phyloP scores from a whole-genome alignment of 345 rosid genomes.

The Eutrema yunnanense region DNA sequence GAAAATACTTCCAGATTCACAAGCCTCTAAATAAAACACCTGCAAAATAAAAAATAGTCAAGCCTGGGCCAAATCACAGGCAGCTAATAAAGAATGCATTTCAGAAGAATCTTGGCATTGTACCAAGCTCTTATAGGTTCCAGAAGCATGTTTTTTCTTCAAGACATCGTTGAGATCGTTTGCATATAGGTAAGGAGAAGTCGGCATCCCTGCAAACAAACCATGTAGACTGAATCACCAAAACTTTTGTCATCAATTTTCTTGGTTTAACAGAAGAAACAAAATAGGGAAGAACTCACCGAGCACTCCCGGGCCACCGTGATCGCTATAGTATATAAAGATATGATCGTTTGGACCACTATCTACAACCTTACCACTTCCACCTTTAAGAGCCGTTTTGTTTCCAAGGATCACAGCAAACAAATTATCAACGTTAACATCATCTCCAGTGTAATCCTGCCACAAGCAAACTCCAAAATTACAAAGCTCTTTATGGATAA shows the following conservation, averaged over 20 bases:
- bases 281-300: conserved; percentile 45
- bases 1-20: conserved; percentile 98
- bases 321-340: conserved; percentile 79
- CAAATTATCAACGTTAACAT: conserved; percentile 64
- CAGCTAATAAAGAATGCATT: not conserved
- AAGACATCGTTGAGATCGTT: conserved; percentile 64
- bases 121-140: conserved; percentile 86
- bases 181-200: conserved; percentile 73
- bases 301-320: conserved; percentile 93
- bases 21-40: conserved; percentile 99
- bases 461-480: not conserved
- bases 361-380: conserved; percentile 87
- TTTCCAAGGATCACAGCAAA: conserved; percentile 89
- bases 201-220: conserved; percentile 80
- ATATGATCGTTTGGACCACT: conserved; percentile 92
- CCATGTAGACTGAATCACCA: not conserved
- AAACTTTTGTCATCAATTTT: not conserved
- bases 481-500: not conserved
- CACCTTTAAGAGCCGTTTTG: conserved; percentile 76
- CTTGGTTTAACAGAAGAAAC: not conserved
- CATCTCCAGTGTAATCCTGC: conserved; percentile 55
- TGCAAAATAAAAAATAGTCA: conserved; percentile 3
- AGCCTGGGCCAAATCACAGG: not conserved
- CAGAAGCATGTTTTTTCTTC: conserved; percentile 77
- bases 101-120: conserved; percentile 4